Percentiles rank a stretch among this genome's conserved stretches.
Conservation (phyloP, 352 stramenopile species). For the Plasmopara viticola region DNA sequence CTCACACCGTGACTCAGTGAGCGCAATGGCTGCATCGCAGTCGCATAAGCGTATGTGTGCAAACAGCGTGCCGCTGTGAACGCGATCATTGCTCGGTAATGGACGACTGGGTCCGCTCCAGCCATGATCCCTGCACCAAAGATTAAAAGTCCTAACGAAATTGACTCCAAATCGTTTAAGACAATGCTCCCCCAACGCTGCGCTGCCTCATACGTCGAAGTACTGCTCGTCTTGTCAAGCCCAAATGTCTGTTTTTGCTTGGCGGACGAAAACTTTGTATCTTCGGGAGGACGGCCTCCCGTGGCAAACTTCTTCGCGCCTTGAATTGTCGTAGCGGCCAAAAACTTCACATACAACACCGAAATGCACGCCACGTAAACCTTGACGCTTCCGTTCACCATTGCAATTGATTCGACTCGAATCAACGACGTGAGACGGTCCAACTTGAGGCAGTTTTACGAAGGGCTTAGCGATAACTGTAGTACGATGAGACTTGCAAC, state of each 20-base stretch:
- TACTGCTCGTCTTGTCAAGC: conserved; percentile 19
- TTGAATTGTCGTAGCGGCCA: no score
- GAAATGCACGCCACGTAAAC: no score
- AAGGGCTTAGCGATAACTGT: conserved; percentile 1
- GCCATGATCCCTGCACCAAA: conserved; percentile 43
- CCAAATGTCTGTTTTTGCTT: conserved; percentile 18
- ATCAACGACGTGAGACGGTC: conserved; percentile 7
- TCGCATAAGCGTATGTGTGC: no score
- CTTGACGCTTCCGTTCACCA: no score
- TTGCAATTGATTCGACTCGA: no score
- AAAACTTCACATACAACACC: no score
- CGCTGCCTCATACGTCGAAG: conserved; percentile 25
- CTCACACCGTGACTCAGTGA: conserved; percentile 18
- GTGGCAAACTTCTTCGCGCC: conserved; percentile 43
- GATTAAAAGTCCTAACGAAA: conserved; percentile 46
- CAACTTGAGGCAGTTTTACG: conserved; percentile 5
- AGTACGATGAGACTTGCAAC: conserved; percentile 9
- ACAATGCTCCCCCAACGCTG: conserved; percentile 47
- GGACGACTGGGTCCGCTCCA: no score
- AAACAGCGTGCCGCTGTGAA: no score
- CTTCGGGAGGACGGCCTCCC: conserved; percentile 45
- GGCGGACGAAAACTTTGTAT: conserved; percentile 30
- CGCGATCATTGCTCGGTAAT: no score
- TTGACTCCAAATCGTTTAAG: conserved; percentile 55
- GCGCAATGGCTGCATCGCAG: no score